A percentile compares a stretch with the other conserved stretches of the same genome.
phyloP scores from a whole-genome alignment of 2,329 filamentous ascomycete genomes.

The Pestalotiopsis sp. region DNA sequence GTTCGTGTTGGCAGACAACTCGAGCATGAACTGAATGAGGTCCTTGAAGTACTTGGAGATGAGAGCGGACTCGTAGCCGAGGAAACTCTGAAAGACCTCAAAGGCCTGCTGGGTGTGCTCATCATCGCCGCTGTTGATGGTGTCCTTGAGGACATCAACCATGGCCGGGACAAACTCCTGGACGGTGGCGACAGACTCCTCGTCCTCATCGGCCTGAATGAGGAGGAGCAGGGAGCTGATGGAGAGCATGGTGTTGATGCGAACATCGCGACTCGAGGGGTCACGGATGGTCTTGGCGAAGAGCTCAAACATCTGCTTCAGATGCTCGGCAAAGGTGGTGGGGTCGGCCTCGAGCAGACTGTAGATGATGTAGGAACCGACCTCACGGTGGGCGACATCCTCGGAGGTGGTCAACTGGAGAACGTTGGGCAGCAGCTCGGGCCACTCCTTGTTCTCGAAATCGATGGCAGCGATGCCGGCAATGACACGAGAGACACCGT shows the following conservation, averaged over 20 bases:
- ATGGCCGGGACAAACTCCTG: conserved; percentile 82
- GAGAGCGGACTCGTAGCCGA: conserved; percentile 85
- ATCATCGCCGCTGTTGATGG: conserved; percentile 79
- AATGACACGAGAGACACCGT: conserved; percentile 86
- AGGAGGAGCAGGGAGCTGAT: conserved; percentile 86
- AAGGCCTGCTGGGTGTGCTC: conserved; percentile 89
- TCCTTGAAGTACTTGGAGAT: conserved; percentile 86
- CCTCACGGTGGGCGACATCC: conserved; percentile 79
- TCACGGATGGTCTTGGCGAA: conserved; percentile 89
- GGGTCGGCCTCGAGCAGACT: conserved; percentile 88
- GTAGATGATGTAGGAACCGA: conserved; percentile 91
- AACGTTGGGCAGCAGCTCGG: conserved; percentile 76
- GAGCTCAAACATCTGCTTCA: conserved; percentile 76
- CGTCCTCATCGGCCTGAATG: conserved; percentile 84
- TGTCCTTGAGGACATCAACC: conserved; percentile 85
- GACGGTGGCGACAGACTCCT: conserved; percentile 71
- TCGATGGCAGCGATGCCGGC: conserved; percentile 85
- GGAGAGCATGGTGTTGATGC: conserved; percentile 91
- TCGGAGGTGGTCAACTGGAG: conserved; percentile 76
- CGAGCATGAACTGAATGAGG: conserved; percentile 90
- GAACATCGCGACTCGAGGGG: conserved; percentile 86
- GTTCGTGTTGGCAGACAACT: conserved; percentile 75
- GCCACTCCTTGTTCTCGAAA: conserved; percentile 84
- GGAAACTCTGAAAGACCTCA: conserved; percentile 94
- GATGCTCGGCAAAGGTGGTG: conserved; percentile 80